A percentile compares a stretch with the other conserved stretches of the same genome.
These are phyloP conservation scores for Leccinum barrowsii DNA, from an alignment of 768 basidiomycete species.

Conservation along the genomic window DNA sequence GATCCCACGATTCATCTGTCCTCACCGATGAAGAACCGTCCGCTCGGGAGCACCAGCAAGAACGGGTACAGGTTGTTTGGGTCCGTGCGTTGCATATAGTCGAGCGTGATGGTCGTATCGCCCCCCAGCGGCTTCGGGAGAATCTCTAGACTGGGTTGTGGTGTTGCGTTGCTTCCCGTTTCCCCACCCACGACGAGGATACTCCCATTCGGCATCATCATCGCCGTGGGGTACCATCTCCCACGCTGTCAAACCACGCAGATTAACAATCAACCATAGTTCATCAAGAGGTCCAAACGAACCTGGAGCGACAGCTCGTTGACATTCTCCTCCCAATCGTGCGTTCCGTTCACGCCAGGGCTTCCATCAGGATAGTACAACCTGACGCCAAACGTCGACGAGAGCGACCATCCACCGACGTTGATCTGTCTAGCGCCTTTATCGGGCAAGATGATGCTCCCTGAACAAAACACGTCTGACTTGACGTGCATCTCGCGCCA, in stretches of 20 bases:
- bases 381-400: constrained; percentile 70
- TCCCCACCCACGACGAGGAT: constrained; percentile 76
- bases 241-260: constrained; percentile 40
- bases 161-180: constrained; percentile 62
- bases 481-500: constrained; percentile 79
- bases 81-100: constrained; percentile 68
- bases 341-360: constrained; percentile 66
- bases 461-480: constrained; percentile 80
- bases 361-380: constrained; percentile 69
- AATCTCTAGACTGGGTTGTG: constrained; percentile 69
- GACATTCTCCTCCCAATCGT: constrained; percentile 77
- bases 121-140: constrained; percentile 66
- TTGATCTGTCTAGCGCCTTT: constrained; percentile 45
- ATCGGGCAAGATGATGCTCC: constrained; percentile 69
- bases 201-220: constrained; percentile 70
- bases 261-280: background rate
- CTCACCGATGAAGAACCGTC: constrained; percentile 67
- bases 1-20: background rate
- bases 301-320: constrained; percentile 60
- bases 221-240: constrained; percentile 71
- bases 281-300: constrained; percentile 1
- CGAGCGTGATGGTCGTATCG: constrained; percentile 54
- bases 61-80: constrained; percentile 83
- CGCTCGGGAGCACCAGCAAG: constrained; percentile 66
- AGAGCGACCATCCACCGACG: constrained; percentile 52